Conservation (phyloP, 371 early-diverging fungal genomes). For the Lichtheimia hyalospora region DNA sequence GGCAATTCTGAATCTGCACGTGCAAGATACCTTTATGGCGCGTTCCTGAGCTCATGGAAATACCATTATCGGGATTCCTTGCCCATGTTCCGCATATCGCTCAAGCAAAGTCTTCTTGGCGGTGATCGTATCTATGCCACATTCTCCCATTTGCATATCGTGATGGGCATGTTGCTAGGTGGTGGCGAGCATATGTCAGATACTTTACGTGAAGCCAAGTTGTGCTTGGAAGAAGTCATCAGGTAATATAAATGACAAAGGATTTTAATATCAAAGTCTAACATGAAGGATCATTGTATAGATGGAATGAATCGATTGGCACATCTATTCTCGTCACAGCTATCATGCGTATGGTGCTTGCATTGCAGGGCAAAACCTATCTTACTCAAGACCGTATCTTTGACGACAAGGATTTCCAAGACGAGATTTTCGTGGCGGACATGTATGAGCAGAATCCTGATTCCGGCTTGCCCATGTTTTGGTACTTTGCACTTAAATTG, state of each 20-base stretch:
- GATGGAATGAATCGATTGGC: slow-evolving; percentile 26
- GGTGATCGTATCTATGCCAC: slow-evolving; percentile 46
- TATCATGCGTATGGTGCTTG: slow-evolving; percentile 34
- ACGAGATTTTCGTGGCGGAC: slow-evolving; percentile 23
- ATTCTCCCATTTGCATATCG: slow-evolving; percentile 38
- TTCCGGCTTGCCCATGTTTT: slow-evolving; percentile 23
- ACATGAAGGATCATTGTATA: neutral
- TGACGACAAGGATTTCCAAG: slow-evolving; percentile 38
- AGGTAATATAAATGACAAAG: neutral
- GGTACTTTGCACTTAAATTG: slow-evolving; percentile 36
- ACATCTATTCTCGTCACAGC: slow-evolving; percentile 26
- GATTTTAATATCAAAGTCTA: neutral
- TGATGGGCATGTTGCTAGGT: slow-evolving; percentile 27
- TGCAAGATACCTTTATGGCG: slow-evolving; percentile 34
- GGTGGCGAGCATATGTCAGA: slow-evolving; percentile 36
- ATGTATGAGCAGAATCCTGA: slow-evolving; percentile 18
- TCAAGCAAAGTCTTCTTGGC: slow-evolving; percentile 40
- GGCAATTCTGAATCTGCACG: slow-evolving; percentile 43
- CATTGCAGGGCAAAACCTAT: slow-evolving; percentile 43
- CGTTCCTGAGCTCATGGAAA: slow-evolving; percentile 41
- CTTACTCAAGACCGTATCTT: slow-evolving; percentile 29
- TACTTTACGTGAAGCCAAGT: slow-evolving; percentile 34
- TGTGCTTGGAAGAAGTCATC: slow-evolving; percentile 31
- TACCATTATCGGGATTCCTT: slow-evolving; percentile 36
- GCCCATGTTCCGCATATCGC: slow-evolving; percentile 34